These are phyloP conservation scores for Sarocladium strictum DNA, from an alignment of 2,329 filamentous ascomycete species.

Conservation along the genomic window DNA sequence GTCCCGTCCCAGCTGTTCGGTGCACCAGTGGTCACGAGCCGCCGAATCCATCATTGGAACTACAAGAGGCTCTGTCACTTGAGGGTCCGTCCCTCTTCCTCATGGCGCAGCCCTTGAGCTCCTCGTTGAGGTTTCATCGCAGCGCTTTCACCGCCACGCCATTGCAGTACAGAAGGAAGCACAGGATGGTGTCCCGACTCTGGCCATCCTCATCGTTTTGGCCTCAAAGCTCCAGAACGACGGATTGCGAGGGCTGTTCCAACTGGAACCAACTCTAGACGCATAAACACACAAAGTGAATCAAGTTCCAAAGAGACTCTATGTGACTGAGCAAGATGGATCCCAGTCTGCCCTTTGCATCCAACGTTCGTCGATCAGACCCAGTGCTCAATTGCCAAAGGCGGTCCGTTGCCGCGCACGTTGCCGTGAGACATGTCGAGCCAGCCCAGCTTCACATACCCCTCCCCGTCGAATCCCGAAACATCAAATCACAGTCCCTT, in stretches of 20 bases:
- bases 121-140: no score
- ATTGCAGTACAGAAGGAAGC: no score
- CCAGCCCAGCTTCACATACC: background rate
- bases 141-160: background rate
- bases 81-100: no score
- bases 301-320: no score
- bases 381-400: background rate
- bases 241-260: background rate
- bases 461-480: background rate
- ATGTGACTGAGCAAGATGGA: no score
- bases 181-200: no score
- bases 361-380: background rate
- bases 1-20: slow-evolving; percentile 1
- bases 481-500: background rate
- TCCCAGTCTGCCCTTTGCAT: background rate
- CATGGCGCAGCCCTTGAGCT: no score
- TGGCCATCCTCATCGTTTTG: background rate
- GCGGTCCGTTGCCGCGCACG: slow-evolving; percentile 3
- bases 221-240: background rate
- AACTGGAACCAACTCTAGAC: background rate
- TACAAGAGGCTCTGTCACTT: no score
- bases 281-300: no score
- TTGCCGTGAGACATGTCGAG: background rate
- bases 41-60: no score
- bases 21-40: background rate